These are phyloP conservation scores for Gossypium anomalum DNA, from an alignment of 345 rosid species.

Conservation along the genomic window DNA sequence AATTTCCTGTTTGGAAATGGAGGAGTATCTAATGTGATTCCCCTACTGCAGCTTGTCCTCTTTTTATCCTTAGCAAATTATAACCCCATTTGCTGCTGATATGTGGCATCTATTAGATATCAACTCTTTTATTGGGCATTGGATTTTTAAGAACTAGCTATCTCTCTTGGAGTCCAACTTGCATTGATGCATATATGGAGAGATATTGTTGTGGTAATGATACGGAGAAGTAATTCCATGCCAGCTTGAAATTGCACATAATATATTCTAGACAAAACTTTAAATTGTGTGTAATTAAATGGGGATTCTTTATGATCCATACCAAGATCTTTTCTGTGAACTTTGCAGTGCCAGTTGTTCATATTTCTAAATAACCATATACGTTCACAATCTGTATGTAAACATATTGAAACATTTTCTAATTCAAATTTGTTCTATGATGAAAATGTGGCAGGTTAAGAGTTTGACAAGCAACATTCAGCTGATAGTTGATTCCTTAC, in stretches of 20 bases:
- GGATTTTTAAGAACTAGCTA: neutral
- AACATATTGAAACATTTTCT: neutral
- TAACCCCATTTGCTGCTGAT: neutral
- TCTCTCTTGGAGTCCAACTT: neutral
- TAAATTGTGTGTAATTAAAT: neutral
- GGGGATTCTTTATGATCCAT: neutral
- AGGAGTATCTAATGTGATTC: neutral
- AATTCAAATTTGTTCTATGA: slow-evolving; percentile 13
- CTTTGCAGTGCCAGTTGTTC: neutral
- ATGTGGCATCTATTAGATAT: neutral
- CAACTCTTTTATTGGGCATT: neutral
- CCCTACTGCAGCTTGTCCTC: neutral
- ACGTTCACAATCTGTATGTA: neutral
- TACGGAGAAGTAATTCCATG: neutral
- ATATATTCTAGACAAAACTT: neutral
- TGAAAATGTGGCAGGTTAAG: slow-evolving; percentile 49
- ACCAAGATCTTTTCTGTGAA: neutral
- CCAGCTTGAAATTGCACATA: neutral
- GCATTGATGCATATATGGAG: neutral
- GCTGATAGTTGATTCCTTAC: slow-evolving; percentile 58
- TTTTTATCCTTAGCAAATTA: neutral
- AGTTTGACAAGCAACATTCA: slow-evolving; percentile 47
- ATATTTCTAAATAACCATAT: neutral
- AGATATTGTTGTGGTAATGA: neutral
- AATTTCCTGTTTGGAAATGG: neutral